A percentile compares a stretch with the other conserved stretches of the same genome.
Conservation (phyloP, 2,329 filamentous ascomycete species). For the Nothophoma quercina region DNA sequence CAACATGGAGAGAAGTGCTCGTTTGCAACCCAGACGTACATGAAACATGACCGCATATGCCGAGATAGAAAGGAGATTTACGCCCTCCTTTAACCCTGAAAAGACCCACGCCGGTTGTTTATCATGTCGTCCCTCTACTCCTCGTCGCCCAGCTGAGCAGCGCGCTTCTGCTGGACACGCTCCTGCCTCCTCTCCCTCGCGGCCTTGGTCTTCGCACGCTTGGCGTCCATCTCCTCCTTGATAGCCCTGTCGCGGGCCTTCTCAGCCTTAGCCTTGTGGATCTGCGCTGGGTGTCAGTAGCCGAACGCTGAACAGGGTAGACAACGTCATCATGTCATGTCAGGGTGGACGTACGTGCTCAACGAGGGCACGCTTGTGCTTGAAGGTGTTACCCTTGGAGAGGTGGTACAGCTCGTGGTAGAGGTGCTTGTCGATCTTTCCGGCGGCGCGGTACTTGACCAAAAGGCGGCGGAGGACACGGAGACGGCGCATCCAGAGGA, state of each 20-base stretch:
- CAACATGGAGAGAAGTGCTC: slow-evolving; percentile 48
- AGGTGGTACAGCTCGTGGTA: slow-evolving; percentile 99
- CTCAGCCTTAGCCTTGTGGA: slow-evolving; percentile 99
- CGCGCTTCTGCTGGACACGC: slow-evolving; percentile 89
- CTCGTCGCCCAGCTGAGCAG: slow-evolving; percentile 77
- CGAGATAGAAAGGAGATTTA: slow-evolving; percentile 51
- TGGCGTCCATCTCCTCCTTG: slow-evolving; percentile 99
- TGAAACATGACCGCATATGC: slow-evolving; percentile 55
- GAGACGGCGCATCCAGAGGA: slow-evolving; percentile 99
- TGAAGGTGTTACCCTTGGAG: slow-evolving; percentile 99
- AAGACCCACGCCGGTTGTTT: slow-evolving; percentile 53
- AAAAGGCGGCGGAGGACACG: slow-evolving; percentile 98
- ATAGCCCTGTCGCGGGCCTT: slow-evolving; percentile 93
- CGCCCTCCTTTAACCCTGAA: slow-evolving; percentile 51
- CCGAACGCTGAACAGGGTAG: slow-evolving; percentile 23
- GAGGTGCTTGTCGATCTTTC: slow-evolving; percentile 99
- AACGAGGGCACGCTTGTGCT: slow-evolving; percentile 99
- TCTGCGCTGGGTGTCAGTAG: slow-evolving; percentile 65
- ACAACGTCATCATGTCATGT: slow-evolving; percentile 50
- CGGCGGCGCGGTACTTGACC: slow-evolving; percentile 99
- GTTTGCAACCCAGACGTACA: slow-evolving; percentile 53
- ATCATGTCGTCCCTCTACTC: slow-evolving; percentile 50
- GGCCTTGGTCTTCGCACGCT: slow-evolving; percentile 99
- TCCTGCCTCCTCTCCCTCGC: slow-evolving; percentile 98
- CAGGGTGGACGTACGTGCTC: slow-evolving; percentile 86